Evolutionary conservation across 192 early-diverging fungal species (phyloP), one percentile per base, ranked within the genome.

Genomic region (Coemansia sp.): DNA sequence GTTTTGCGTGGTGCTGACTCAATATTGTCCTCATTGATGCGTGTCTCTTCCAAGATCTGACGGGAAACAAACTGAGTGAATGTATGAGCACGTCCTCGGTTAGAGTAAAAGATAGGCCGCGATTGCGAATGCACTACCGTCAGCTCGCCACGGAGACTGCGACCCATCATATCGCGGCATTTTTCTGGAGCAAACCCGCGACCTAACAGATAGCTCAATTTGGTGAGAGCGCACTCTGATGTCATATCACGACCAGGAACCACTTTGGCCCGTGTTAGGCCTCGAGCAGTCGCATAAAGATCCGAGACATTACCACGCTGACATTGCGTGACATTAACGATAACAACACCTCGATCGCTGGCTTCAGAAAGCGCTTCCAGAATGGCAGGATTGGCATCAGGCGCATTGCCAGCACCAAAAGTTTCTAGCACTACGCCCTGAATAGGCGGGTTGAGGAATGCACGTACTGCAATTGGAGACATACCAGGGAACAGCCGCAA

Each of bases 371-470:
- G 72, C 2, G 89, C 89, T 16, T 70, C 74, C n/a, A 99, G 71
- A 47, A 97, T 79, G 50, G 94, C 94, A 2, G 86, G 80, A 0
- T 93, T 85, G 43, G 92, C 88, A 61, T 88, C 88, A 2, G 97
- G 97, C 0, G 93, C 95, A 63, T 99, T 99, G 6, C 97, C 97
- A 21, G 90, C 91, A 5, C 97, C 97, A 62, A 92, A 99, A 1
- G 94, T 95, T 65, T 99, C 94, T 8, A 99, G 72, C 8, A 99
- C 91, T 4, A 97, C 87, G 8, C 97, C 97, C 21, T 82, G 83
- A 12, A 96, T 88, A 0, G 92, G 89, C 14, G 91, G 86, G 5
- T 87, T 74, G 20, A 99, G 63, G 50, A 97, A 94, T 4, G 93
- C 87, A 13, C 85, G 81, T 14, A 99, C 86, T 0, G 97, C 96